Percentiles rank a stretch among this genome's conserved stretches.
These are phyloP conservation scores for Blastobotrys illinoisensis DNA, from an alignment of 1,139 yeast species.

Conservation along the genomic window DNA sequence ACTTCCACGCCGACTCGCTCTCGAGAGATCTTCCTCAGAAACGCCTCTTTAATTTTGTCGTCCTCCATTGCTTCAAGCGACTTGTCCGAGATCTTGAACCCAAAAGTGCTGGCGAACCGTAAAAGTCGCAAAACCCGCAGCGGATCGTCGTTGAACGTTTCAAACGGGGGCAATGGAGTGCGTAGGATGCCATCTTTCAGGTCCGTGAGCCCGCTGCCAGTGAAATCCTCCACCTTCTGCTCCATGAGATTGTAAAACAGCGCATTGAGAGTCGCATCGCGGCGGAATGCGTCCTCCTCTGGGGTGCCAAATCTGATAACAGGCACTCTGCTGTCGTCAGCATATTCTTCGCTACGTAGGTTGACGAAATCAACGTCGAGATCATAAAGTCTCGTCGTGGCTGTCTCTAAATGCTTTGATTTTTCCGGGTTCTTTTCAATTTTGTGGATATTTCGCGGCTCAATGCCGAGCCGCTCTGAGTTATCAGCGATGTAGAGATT, in stretches of 20 bases:
- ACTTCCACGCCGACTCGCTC: slow-evolving; percentile 89
- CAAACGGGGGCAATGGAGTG: slow-evolving; percentile 79
- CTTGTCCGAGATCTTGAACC: slow-evolving; percentile 55
- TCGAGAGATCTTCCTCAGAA: slow-evolving; percentile 71
- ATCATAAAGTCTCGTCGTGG: slow-evolving; percentile 80
- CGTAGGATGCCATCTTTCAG: slow-evolving; percentile 63
- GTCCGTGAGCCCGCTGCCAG: slow-evolving; percentile 69
- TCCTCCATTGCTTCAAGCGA: slow-evolving; percentile 64
- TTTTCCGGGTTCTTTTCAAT: slow-evolving; percentile 91
- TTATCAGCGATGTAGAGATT: slow-evolving; percentile 45
- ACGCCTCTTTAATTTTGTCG: slow-evolving; percentile 50
- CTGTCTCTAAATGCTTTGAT: slow-evolving; percentile 92
- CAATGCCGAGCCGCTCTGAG: slow-evolving; percentile 39
- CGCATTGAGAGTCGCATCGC: slow-evolving; percentile 93
- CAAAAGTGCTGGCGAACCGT: slow-evolving; percentile 77
- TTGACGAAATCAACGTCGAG: slow-evolving; percentile 90
- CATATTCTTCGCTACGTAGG: slow-evolving; percentile 78
- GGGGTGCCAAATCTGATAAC: slow-evolving; percentile 72
- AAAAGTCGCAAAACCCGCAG: slow-evolving; percentile 77
- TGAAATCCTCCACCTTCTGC: slow-evolving; percentile 72
- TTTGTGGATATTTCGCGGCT: slow-evolving; percentile 58
- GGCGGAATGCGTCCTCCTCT: slow-evolving; percentile 78
- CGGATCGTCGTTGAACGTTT: slow-evolving; percentile 92
- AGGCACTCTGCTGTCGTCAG: slow-evolving; percentile 80
- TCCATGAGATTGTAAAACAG: slow-evolving; percentile 75